Conservation (phyloP, 2,329 filamentous ascomycete species). For the Colletotrichum sublineola region DNA sequence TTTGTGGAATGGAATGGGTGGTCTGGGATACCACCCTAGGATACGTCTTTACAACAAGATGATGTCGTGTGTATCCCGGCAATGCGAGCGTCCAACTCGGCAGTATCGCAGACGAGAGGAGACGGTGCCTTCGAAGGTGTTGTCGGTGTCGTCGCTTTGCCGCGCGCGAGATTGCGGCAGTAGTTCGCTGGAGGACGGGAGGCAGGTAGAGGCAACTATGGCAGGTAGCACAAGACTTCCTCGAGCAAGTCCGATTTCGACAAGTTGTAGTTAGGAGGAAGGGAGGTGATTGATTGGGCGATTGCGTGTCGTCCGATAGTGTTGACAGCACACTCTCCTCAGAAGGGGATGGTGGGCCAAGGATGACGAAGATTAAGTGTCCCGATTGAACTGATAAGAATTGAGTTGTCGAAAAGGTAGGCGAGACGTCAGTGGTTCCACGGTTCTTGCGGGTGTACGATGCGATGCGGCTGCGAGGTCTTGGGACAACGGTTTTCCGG, state of each 20-base stretch:
- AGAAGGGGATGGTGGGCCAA: slow-evolving; percentile 38
- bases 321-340: slow-evolving; percentile 24
- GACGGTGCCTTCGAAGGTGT: neutral
- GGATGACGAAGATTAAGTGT: slow-evolving; percentile 28
- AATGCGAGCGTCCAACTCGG: slow-evolving; percentile 23
- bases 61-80: slow-evolving; percentile 11
- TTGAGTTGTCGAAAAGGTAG: slow-evolving; percentile 5
- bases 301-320: slow-evolving; percentile 35
- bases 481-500: slow-evolving; percentile 5
- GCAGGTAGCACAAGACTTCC: slow-evolving; percentile 27
- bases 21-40: slow-evolving; percentile 56
- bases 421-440: slow-evolving; percentile 11
- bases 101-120: slow-evolving; percentile 3
- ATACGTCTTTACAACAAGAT: slow-evolving; percentile 30
- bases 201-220: slow-evolving; percentile 8
- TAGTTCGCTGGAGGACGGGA: slow-evolving; percentile 16
- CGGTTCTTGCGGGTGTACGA: slow-evolving; percentile 10
- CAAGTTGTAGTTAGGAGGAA: slow-evolving; percentile 1
- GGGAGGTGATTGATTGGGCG: slow-evolving; percentile 28
- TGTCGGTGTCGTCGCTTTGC: slow-evolving; percentile 21
- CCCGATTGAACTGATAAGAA: slow-evolving; percentile 34
- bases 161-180: slow-evolving; percentile 6
- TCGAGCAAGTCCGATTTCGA: slow-evolving; percentile 7
- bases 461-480: slow-evolving; percentile 4
- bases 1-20: slow-evolving; percentile 47